Evolutionary conservation across 2,329 filamentous ascomycete genomes (phyloP).

Genomic region (Colletotrichum tabaci): DNA sequence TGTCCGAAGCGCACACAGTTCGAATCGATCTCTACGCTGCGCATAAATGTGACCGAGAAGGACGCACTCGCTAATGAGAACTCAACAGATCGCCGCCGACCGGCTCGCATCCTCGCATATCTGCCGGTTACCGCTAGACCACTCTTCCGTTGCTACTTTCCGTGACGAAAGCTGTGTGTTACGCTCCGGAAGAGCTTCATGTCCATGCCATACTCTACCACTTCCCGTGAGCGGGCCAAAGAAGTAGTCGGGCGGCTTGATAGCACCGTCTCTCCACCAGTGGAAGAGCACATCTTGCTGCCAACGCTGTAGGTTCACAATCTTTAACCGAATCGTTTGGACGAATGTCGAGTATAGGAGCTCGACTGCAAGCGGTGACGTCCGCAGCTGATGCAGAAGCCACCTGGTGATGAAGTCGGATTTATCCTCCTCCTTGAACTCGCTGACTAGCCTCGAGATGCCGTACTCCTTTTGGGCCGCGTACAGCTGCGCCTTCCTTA

Average conservation of each 20-base stretch:
- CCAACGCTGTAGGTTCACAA: slow-evolving; percentile 54
- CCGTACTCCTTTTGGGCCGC: slow-evolving; percentile 64
- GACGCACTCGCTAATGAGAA: slow-evolving; percentile 4
- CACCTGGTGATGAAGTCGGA: slow-evolving; percentile 66
- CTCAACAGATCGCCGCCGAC: slow-evolving; percentile 1
- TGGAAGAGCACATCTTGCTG: slow-evolving; percentile 56
- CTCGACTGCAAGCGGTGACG: slow-evolving; percentile 61
- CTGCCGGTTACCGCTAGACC: not conserved
- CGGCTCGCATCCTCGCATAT: slow-evolving; percentile 4
- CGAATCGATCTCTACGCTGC: not conserved
- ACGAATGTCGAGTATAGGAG: slow-evolving; percentile 58
- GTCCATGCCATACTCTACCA: slow-evolving; percentile 7
- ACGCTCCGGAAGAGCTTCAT: not conserved
- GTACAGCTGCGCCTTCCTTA: slow-evolving; percentile 53
- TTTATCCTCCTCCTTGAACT: slow-evolving; percentile 55
- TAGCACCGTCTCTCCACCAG: slow-evolving; percentile 53
- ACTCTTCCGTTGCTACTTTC: slow-evolving; percentile 4
- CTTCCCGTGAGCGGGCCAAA: slow-evolving; percentile 31
- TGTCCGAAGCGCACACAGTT: slow-evolving; percentile 1
- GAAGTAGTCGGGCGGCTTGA: slow-evolving; percentile 29
- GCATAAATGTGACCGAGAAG: not conserved
- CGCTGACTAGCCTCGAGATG: slow-evolving; percentile 60
- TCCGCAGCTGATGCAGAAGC: slow-evolving; percentile 66
- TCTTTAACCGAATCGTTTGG: slow-evolving; percentile 50
- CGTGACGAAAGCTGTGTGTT: not conserved